Percentiles rank a stretch among this genome's conserved stretches.
phyloP scores from a whole-genome alignment of 306 rosid genomes.

The Dicorynia guianensis region DNA sequence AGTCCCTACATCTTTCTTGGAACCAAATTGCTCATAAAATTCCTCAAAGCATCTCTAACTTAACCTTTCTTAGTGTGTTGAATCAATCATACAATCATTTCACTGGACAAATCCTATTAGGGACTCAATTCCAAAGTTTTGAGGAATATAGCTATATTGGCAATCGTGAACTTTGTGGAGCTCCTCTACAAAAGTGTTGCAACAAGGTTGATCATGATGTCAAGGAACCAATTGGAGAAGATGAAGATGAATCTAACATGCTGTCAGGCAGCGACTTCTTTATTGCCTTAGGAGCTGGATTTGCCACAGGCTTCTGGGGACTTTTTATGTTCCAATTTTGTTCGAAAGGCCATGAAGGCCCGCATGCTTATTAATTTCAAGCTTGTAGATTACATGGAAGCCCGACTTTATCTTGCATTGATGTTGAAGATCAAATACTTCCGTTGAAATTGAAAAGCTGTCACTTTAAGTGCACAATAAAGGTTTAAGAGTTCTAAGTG shows the following conservation, averaged over 20 bases:
- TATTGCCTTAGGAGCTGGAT: no score
- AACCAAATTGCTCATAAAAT: slow-evolving; percentile 29
- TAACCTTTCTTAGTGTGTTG: slow-evolving; percentile 37
- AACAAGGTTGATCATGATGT: background rate
- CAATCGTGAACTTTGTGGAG: slow-evolving; percentile 41
- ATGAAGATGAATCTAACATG: background rate
- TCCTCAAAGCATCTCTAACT: slow-evolving; percentile 8
- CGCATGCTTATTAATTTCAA: no score
- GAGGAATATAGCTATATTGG: slow-evolving; percentile 27
- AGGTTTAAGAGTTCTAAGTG: no score
- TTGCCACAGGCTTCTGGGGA: no score
- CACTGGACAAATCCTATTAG: slow-evolving; percentile 42
- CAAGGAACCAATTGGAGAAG: background rate
- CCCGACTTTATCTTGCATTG: no score
- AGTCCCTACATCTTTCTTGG: slow-evolving; percentile 36
- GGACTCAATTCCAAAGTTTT: slow-evolving; percentile 44
- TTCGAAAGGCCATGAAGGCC: no score
- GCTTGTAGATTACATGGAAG: no score
- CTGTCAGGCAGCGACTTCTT: no score
- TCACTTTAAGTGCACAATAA: no score
- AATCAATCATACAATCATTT: slow-evolving; percentile 50
- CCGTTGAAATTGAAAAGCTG: no score
- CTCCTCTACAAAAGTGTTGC: slow-evolving; percentile 27
- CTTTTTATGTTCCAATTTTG: no score
- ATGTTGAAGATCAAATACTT: no score